Evolutionary conservation across 345 rosid genomes (phyloP), one percentile per base, ranked within the genome.

Genomic region (Pugionium cornutum): DNA sequence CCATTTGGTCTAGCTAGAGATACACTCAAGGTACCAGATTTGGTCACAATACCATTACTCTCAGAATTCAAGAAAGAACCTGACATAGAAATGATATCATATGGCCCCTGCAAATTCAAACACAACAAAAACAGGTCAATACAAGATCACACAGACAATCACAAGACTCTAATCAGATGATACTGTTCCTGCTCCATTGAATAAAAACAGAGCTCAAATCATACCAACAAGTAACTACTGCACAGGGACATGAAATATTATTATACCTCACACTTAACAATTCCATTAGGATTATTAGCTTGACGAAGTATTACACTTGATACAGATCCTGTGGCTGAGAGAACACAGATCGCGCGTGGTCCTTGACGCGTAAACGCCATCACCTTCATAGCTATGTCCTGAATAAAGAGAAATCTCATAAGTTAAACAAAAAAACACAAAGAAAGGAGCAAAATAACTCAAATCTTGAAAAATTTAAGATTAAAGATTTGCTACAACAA

Each of bases 321-420:
- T 35, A 94, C 77, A 57, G 99, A 88, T 62, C 99, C 99, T 75
- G 82, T 90, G 62, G 96, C 96, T 31, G 99, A 88, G 62, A 94
- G 95, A 78, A 94, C 87, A 76, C 97, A 94, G 41, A 94, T 78
- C 4, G 91, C 86, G 2, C 97, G 79, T 5, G 97, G 97, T 32
- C 97, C 97, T 84, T 94, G 92, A 70, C 82, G 79, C 4, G 99
- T 78, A 62, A 94, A 94, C 9, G 88, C 84, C 76, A 75, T 64
- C 39, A 94, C 76, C 81, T 90, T 88, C 45, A 84, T 63, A 35
- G 90, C 91, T 63, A 94, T 77, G 53, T 94, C 99, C 99, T 94
- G 81, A 80, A 77, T 42, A 26, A 1, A 8, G n/a, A 5, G 2
- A 48, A 62, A 62, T 18, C 53, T 37, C 64, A 54, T 2, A 62